Evolutionary conservation across 208 protist genomes (phyloP), one percentile per base, ranked within the genome.

Genomic region (Chromosphaera perkinsii): DNA sequence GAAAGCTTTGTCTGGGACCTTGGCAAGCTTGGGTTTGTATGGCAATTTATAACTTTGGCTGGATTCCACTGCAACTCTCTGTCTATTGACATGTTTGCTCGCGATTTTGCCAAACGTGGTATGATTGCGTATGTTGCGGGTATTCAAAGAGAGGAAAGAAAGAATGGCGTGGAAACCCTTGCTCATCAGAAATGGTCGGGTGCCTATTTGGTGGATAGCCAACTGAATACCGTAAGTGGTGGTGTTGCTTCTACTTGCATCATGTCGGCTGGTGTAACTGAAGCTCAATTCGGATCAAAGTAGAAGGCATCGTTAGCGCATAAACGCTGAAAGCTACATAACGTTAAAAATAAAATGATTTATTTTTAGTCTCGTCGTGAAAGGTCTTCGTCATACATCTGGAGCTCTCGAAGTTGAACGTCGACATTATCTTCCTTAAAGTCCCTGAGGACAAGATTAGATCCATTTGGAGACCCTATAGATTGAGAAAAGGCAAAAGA

Each of bases 41-140:
- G 83, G 81, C 85, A 90, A 56, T 90, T 90, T 60, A 85, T 88
- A 36, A 88, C 85, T 10, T 62, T 89, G 1, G 84, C 81, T 26
- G 87, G 87, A 49, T 90, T 91, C 84, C 87, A 91, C 62, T 42
- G 66, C 4, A 64, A 88, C 42, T 66, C 81, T 26, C 69, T 90
- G 2, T 55, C 68, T 33, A 68, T 72, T 40, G 78, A 86, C 74
- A 59, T 70, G 35, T 84, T 91, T 48, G 79, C 78, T 5, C 42
- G 68, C 29, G 82, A 77, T 31, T 88, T 84, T 65, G 42, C 47
- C 1, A 24, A 82, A 51, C 68, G 73, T 22, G 79, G 73, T n/a
- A 90, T 90, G 86, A 45, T 79, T 29, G 86, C 83, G 2, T 90
- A 90, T 57, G 82, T 88, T 20, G 45, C 83, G 65, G 58, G 59